Percentiles rank a stretch among this genome's conserved stretches.
Evolutionary conservation across 768 basidiomycete species (phyloP).

Genomic region (Tulasnella sp.): DNA sequence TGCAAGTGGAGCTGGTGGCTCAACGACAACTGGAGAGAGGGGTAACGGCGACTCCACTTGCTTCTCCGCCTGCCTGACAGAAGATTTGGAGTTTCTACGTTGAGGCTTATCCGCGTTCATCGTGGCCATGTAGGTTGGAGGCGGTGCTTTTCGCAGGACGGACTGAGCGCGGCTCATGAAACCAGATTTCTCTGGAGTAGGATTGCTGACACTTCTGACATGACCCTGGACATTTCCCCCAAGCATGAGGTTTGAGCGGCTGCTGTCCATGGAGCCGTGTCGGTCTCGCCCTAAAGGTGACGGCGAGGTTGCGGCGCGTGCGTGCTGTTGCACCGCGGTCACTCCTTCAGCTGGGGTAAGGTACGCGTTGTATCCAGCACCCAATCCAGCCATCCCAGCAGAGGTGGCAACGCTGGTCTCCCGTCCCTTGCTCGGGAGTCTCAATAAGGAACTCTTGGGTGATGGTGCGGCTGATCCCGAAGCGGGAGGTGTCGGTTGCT

Average conservation of each 20-base stretch:
- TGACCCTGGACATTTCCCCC: not conserved
- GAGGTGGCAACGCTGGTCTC: not conserved
- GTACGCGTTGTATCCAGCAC: not conserved
- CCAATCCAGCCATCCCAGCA: not conserved
- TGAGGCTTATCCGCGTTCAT: not conserved
- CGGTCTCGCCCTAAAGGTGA: not conserved
- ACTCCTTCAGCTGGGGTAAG: not conserved
- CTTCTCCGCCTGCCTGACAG: not conserved
- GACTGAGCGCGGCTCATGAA: too few relatives aligned
- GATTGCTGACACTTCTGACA: not conserved
- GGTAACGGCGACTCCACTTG: not conserved
- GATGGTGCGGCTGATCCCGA: not conserved
- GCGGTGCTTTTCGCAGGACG: not conserved
- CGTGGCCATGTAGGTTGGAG: not conserved
- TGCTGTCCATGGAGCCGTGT: not conserved
- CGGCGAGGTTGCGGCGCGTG: conserved; percentile 3
- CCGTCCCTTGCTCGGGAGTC: not conserved
- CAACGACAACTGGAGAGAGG: not conserved
- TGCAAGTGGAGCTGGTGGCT: not conserved
- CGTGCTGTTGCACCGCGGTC: not conserved
- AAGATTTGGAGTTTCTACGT: not conserved
- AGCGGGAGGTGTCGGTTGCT: not conserved
- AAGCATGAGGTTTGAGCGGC: too few relatives aligned
- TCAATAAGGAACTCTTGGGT: not conserved
- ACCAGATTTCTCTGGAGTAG: not conserved